phyloP scores from a whole-genome alignment of 164 flowering plant species.

The Litsea cubeba region DNA sequence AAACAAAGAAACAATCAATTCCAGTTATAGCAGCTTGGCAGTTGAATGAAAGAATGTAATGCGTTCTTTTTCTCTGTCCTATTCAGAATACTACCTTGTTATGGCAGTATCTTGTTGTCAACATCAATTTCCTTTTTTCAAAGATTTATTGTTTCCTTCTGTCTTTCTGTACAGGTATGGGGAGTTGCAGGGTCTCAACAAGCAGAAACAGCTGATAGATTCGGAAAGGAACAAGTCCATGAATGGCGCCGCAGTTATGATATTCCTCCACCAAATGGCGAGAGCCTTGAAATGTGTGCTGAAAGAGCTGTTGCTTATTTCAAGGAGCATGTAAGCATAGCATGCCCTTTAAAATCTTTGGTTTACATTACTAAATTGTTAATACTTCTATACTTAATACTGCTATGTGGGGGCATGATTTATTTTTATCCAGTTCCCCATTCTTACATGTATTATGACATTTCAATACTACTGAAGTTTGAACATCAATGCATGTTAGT shows the following conservation, averaged over 20 bases:
- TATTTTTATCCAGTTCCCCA: not conserved
- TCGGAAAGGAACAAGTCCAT: slow-evolving; percentile 88
- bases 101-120: not conserved
- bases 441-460: not conserved
- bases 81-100: not conserved
- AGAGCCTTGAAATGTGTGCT: slow-evolving; percentile 99
- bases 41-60: slow-evolving; percentile 94
- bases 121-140: not conserved
- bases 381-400: not conserved
- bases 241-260: slow-evolving; percentile 98
- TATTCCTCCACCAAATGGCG: slow-evolving; percentile 96
- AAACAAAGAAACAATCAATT: slow-evolving; percentile 83
- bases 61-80: not conserved
- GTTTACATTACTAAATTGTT: not conserved
- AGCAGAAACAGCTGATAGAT: slow-evolving; percentile 94
- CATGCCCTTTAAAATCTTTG: not conserved
- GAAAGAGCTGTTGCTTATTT: slow-evolving; percentile 98
- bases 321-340: slow-evolving; percentile 52
- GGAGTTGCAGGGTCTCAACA: slow-evolving; percentile 94
- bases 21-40: slow-evolving; percentile 95
- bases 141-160: not conserved
- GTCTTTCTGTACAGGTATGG: slow-evolving; percentile 67
- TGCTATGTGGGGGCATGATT: not conserved
- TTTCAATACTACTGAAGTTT: not conserved
- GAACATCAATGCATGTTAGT: not conserved